Percentiles rank a stretch among this genome's conserved stretches.
Evolutionary conservation across 2,329 filamentous ascomycete species (phyloP).

Genomic region (Didymella keratinophila): DNA sequence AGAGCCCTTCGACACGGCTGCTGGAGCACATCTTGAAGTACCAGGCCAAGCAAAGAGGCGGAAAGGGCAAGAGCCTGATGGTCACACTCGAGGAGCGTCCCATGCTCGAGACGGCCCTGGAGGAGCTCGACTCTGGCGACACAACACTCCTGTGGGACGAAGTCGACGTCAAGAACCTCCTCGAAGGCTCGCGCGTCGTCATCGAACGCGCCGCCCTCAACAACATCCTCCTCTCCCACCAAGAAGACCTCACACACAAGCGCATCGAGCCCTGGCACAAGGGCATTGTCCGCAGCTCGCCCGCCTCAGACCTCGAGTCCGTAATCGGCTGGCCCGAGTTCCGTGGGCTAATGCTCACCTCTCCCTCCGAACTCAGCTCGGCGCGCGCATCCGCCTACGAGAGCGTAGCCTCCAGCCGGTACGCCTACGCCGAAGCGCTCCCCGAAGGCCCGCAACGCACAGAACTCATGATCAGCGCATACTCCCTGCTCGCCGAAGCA

Average conservation of each 20-base stretch:
- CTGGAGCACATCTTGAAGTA: conserved; percentile 72
- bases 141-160: conserved; percentile 74
- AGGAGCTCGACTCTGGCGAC: conserved; percentile 71
- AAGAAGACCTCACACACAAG: conserved; percentile 41
- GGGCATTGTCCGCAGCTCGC: conserved; percentile 26
- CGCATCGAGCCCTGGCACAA: conserved; percentile 34
- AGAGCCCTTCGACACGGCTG: conserved; percentile 68
- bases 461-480: conserved; percentile 35
- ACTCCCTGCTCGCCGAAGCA: conserved; percentile 41
- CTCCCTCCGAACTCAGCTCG: conserved; percentile 30
- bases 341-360: conserved; percentile 31
- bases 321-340: conserved; percentile 42
- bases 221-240: conserved; percentile 65
- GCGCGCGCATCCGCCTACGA: conserved; percentile 39
- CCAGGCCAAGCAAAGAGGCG: conserved; percentile 63
- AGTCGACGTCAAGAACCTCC: conserved; percentile 93
- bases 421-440: conserved; percentile 32
- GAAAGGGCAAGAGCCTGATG: conserved; percentile 39
- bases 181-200: conserved; percentile 84
- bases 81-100: conserved; percentile 42
- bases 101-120: conserved; percentile 72
- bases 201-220: conserved; percentile 84
- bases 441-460: conserved; percentile 30
- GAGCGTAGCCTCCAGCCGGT: conserved; percentile 34
- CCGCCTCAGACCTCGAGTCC: conserved; percentile 34